A percentile compares a stretch with the other conserved stretches of the same genome.
phyloP scores from a whole-genome alignment of 2,329 filamentous ascomycete species.

The Coniochaeta pulveracea region DNA sequence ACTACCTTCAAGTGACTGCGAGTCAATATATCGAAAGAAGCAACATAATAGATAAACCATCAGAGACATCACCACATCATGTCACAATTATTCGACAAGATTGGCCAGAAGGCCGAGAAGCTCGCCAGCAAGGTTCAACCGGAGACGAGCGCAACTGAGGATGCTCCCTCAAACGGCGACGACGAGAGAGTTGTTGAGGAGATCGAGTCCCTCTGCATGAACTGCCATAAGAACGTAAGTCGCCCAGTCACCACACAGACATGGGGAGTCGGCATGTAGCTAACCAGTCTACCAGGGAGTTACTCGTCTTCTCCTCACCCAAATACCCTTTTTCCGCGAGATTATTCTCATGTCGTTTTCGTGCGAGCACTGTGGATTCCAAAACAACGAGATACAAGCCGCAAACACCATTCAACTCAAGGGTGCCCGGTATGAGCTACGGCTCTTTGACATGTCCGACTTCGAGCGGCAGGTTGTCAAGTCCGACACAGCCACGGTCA shows the following conservation, averaged over 20 bases:
- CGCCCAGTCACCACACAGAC: neutral
- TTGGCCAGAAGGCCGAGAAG: constrained; percentile 49
- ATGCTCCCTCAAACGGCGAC: constrained; percentile 24
- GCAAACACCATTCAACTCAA: constrained; percentile 87
- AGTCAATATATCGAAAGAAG: no score
- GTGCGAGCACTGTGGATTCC: constrained; percentile 79
- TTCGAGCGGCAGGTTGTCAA: constrained; percentile 85
- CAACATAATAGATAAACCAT: no score
- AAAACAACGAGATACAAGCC: constrained; percentile 89
- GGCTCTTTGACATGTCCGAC: constrained; percentile 61
- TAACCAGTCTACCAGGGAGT: constrained; percentile 45
- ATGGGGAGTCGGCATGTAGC: neutral
- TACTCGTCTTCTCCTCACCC: constrained; percentile 78
- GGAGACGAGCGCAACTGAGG: constrained; percentile 21
- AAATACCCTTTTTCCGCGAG: constrained; percentile 95
- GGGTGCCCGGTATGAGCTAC: constrained; percentile 74
- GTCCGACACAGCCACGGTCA: constrained; percentile 75
- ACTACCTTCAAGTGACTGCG: no score
- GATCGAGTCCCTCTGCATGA: constrained; percentile 77
- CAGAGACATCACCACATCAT: constrained; percentile 9
- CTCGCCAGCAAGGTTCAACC: constrained; percentile 26
- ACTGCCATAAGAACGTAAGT: constrained; percentile 66
- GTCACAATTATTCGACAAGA: constrained; percentile 48
- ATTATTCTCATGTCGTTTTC: constrained; percentile 95
- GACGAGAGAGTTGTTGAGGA: constrained; percentile 50